Conservation (phyloP, 1,139 yeast genomes). For the Blastobotrys arbuscula region DNA sequence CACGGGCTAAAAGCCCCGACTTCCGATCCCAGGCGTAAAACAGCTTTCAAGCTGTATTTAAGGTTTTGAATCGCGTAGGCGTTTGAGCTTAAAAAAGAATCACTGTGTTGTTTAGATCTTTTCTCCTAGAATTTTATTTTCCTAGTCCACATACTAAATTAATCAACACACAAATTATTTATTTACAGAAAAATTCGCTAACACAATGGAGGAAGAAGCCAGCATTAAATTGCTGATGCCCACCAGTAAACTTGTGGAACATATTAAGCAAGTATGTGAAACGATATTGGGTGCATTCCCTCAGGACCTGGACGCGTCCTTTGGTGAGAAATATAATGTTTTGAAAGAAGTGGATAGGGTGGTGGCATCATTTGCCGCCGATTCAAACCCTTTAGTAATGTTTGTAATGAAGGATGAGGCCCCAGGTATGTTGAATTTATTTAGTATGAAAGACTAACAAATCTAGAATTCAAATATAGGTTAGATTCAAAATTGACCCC, state of each 20-base stretch:
- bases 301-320: constrained; percentile 22
- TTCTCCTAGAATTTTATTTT: too few relatives aligned
- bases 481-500: constrained; percentile 16
- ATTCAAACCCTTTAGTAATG: constrained; percentile 23
- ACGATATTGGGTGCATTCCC: constrained; percentile 24
- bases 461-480: constrained; percentile 10
- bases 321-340: constrained; percentile 16
- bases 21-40: too few relatives aligned
- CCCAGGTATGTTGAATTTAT: constrained; percentile 3
- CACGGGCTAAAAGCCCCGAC: too few relatives aligned
- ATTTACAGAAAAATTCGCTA: neutral
- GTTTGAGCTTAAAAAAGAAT: too few relatives aligned
- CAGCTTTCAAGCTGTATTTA: neutral
- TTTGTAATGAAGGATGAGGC: constrained; percentile 22
- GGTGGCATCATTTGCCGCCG: constrained; percentile 21
- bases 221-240: neutral
- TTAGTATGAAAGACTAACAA: neutral
- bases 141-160: too few relatives aligned
- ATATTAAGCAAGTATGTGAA: constrained; percentile 16
- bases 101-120: too few relatives aligned
- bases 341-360: constrained; percentile 12
- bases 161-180: neutral
- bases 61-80: too few relatives aligned
- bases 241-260: constrained; percentile 14
- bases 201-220: constrained; percentile 1